Conservation (phyloP, 164 flowering plant genomes). For the Macadamia integrifolia region DNA sequence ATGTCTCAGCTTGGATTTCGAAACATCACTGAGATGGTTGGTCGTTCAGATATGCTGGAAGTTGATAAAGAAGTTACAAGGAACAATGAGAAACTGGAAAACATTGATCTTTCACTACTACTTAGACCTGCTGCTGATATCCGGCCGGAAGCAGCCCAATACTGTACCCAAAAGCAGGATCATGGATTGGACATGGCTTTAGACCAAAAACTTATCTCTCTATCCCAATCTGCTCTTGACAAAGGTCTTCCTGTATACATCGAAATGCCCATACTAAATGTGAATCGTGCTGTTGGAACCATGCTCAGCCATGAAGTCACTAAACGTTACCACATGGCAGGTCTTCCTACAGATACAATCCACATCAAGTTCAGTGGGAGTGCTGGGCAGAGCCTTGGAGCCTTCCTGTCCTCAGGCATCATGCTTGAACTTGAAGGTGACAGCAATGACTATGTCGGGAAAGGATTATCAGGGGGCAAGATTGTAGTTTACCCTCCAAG, state of each 20-base stretch:
- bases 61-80: constrained; percentile 70
- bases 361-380: constrained; percentile 86
- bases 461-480: constrained; percentile 97
- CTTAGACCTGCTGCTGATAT: constrained; percentile 89
- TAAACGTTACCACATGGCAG: constrained; percentile 67
- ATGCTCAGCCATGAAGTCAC: constrained; percentile 99
- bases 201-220: constrained; percentile 62
- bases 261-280: constrained; percentile 70
- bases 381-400: constrained; percentile 99
- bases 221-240: constrained; percentile 66
- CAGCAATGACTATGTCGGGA: constrained; percentile 98
- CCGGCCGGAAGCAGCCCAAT: constrained; percentile 90
- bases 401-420: constrained; percentile 93
- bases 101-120: constrained; percentile 78
- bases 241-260: constrained; percentile 81
- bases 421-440: constrained; percentile 97
- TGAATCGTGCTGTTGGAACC: constrained; percentile 96
- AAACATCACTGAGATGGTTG: constrained; percentile 89
- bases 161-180: constrained; percentile 89
- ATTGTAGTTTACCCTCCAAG: constrained; percentile 94
- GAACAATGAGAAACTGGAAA: constrained; percentile 81
- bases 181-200: constrained; percentile 96
- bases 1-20: constrained; percentile 91
- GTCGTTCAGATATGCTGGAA: constrained; percentile 96
- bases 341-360: constrained; percentile 86